Evolutionary conservation across 345 rosid genomes (phyloP), one percentile per base, ranked within the genome.

Genomic region (Lenwebbia sp.): DNA sequence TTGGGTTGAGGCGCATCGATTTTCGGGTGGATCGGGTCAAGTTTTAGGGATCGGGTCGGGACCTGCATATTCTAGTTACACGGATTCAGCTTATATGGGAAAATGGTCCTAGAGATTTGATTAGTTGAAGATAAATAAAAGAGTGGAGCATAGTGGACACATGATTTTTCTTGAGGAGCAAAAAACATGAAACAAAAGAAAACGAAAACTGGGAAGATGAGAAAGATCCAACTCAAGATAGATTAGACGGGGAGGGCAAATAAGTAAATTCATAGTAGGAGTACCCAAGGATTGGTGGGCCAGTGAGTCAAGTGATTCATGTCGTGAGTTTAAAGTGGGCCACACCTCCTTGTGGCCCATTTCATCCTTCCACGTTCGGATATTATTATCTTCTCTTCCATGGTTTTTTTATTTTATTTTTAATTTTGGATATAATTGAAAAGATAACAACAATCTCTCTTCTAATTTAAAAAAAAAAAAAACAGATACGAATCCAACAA

Each of bases 401-500:
- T 1, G 3, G n/a, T 13, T 1, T 5, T 58, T 28, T 2, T 40
- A 40, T 5, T 11, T 26, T 58, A 0, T 26, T 5, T 26, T 1
- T 17, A 23, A 55, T 55, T 30, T 17, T 33, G 47, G 78, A 70
- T 70, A 70, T 8, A 19, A 33, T 65, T 33, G 76, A 33, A 33
- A 65, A 17, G 23, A 40, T 33, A 33, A 70, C 3, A 9, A 0
- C 25, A 33, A 70, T 33, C 13, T 21, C 44, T 70, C 25, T 9
- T 70, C 37, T 4, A 51, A 17, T 62, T 7, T 17, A 65, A 65
- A 33, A 70, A 22, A 9, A 22, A 3, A 8, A 19, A 19, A 21
- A 54, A 2, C 15, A 60, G 7, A 3, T 15, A 41, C 7, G 44
- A 33, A 70, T 70, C 47, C 47, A 4, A 33, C 22, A 10, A 33